Evolutionary conservation across 345 rosid species (phyloP), one percentile per base, ranked within the genome.

Genomic region (Gossypium anomalum): DNA sequence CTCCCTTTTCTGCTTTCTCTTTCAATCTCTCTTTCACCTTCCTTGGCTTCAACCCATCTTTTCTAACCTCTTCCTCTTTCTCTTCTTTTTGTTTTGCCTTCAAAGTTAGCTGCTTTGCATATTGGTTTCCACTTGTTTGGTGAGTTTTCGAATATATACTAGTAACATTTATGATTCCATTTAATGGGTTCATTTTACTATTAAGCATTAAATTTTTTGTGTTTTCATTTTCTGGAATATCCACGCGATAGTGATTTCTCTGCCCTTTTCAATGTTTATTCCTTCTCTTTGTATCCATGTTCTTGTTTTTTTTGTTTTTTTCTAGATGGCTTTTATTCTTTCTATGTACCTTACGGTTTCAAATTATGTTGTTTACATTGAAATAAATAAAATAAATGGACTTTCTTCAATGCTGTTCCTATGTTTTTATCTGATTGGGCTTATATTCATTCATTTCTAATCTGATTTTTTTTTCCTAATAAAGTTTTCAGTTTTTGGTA

Each of bases 231-330:
- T 81, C 47, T 20, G 70, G 44, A 19, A 49, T 69, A 69, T 49
- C 72, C 72, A 43, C 53, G 63, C 66, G 96, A 89, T 86, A 78
- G 89, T 87, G 93, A 90, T 88, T 89, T 87, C 86, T 88, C 92
- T 93, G 84, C 90, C 83, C 87, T 82, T 93, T 89, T 89, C 94
- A 86, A 90, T 84, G 98, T 89, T 90, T 88, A 91, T 94, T 92
- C 97, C 89, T 92, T 90, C 90, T 23, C 87, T 84, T 87, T 89
- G 87, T 83, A 80, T 79, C 77, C 71, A 73, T 82, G 76, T 78
- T 84, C 78, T 79, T 80, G 73, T 34, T 71, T 56, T 56, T 83
- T 78, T 78, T 74, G 76, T 85, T 81, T 78, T 73, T 80, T 88
- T 78, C 85, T 76, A 68, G 73, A 77, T 41, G 78, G 43, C 68